Evolutionary conservation across 192 early-diverging fungal genomes (phyloP), one percentile per base, ranked within the genome.

Genomic region (Umbelopsis vinacea): DNA sequence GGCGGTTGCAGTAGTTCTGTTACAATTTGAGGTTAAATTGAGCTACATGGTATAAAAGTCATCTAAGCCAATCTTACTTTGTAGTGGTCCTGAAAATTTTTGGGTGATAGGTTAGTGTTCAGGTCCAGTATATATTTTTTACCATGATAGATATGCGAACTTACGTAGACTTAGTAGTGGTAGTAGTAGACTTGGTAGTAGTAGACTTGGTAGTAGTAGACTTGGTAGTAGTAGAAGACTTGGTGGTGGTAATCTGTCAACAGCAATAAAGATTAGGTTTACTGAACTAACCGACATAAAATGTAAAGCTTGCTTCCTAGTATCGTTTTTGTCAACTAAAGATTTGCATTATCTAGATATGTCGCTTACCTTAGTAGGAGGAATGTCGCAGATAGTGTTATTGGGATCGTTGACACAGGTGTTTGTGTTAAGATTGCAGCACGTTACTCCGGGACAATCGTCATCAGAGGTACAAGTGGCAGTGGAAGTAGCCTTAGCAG

Each of bases 391-490:
- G 48, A 73, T 73, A 37, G 48, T 73, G 8, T 15, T 33, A 7
- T 66, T 15, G 40, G 72, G 60, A 22, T 73, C 72, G 23, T 67
- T 46, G 37, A 73, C 72, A 68, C 72, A 73, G 12, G 26, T 43
- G 15, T 68, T 73, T 14, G 47, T 73, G 23, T 52, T 52, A 26
- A 73, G 66, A 10, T 73, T 73, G 60, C 72, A 73, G 35, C 72
- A 73, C 22, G 48, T 67, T 17, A 50, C 48, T n/a, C 72, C 72
- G 14, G 72, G 48, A 21, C 72, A 73, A 29, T 73, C 72, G 40
- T 68, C 40, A 43, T 73, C 17, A 14, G 35, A 45, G 23, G 48
- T 46, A 26, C 72, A 73, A 19, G 66, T 38, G 21, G 35, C 24
- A 19, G 55, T 50, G 6, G 48, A 21, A 4, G 72, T 52, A 50